A percentile compares a stretch with the other conserved stretches of the same genome.
phyloP scores from a whole-genome alignment of 176 grass and related monocot genomes.

The Musa troglodytarum region DNA sequence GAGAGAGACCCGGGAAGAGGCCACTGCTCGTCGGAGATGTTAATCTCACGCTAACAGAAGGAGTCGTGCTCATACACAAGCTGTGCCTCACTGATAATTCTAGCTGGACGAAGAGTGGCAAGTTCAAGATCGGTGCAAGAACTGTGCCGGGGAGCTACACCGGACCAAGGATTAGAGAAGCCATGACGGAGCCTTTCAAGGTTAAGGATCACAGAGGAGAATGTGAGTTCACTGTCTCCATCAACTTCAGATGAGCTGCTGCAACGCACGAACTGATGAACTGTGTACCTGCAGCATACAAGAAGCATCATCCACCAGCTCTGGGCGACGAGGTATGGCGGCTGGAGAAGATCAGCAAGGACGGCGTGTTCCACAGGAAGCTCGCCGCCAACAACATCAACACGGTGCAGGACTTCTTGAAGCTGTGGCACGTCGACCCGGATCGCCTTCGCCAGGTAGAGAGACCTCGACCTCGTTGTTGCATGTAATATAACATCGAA shows the following conservation, averaged over 20 bases:
- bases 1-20: constrained; percentile 62
- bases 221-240: constrained; percentile 25
- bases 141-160: constrained; percentile 22
- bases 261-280: background rate
- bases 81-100: constrained; percentile 94
- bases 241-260: too few species aligned
- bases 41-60: constrained; percentile 38
- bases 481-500: background rate
- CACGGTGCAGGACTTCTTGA: constrained; percentile 63
- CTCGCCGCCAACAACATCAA: constrained; percentile 10
- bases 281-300: constrained; percentile 36
- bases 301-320: constrained; percentile 69
- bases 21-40: constrained; percentile 75
- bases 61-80: constrained; percentile 28
- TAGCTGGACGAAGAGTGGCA: constrained; percentile 67
- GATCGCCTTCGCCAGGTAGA: constrained; percentile 39
- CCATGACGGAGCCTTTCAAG: constrained; percentile 49
- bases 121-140: constrained; percentile 66
- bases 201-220: constrained; percentile 87
- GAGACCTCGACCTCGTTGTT: background rate
- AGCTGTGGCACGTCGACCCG: constrained; percentile 25
- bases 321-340: constrained; percentile 75
- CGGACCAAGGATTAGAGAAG: constrained; percentile 51
- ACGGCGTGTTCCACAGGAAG: constrained; percentile 60
- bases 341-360: constrained; percentile 74